Percentiles rank a stretch among this genome's conserved stretches.
Evolutionary conservation across 2,329 filamentous ascomycete species (phyloP).

Genomic region (Sclerotinia subarctica): DNA sequence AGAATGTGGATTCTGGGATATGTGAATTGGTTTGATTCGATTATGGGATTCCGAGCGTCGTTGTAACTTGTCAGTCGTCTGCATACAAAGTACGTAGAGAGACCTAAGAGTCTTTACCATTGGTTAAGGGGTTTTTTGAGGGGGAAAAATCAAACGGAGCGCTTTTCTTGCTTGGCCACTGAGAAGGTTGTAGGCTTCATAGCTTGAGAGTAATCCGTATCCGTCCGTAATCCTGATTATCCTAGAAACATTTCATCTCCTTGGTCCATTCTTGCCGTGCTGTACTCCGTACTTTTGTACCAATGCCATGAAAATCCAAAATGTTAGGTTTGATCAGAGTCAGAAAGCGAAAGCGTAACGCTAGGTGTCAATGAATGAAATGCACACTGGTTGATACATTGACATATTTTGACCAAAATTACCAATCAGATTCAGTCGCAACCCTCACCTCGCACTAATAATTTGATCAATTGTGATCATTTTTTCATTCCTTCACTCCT

Average conservation of each 20-base stretch:
- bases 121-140: not conserved
- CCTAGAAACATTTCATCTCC: slow-evolving; percentile 10
- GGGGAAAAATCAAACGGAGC: not conserved
- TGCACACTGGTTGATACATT: slow-evolving; percentile 14
- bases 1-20: not conserved
- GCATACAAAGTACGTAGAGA: not conserved
- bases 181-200: not conserved
- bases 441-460: not conserved
- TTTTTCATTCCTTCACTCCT: slow-evolving; percentile 3
- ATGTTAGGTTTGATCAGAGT: slow-evolving; percentile 7
- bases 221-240: not conserved
- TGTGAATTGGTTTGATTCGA: not conserved
- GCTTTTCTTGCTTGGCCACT: not conserved
- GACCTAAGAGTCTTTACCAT: not conserved
- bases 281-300: slow-evolving; percentile 11
- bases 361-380: not conserved
- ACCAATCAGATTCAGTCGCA: not conserved
- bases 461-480: slow-evolving; percentile 5
- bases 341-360: slow-evolving; percentile 11
- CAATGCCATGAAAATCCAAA: slow-evolving; percentile 2
- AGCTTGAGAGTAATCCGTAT: not conserved
- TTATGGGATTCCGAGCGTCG: not conserved
- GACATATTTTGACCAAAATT: not conserved
- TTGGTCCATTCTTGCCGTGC: slow-evolving; percentile 13
- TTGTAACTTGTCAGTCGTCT: not conserved